Percentiles rank a stretch among this genome's conserved stretches.
These are phyloP conservation scores for Yamadazyma buinensis DNA, from an alignment of 1,139 yeast species.

Conservation along the genomic window DNA sequence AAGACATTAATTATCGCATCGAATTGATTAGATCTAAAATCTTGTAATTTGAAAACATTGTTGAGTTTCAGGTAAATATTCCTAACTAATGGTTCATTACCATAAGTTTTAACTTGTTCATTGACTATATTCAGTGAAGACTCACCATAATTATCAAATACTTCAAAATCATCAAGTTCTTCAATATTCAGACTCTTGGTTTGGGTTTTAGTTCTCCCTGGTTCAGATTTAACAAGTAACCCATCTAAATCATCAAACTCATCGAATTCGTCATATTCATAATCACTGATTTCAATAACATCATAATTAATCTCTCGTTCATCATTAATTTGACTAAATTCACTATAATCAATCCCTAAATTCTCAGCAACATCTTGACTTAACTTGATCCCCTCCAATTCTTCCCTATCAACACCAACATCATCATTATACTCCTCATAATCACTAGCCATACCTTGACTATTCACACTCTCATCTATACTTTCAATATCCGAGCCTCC, in stretches of 20 bases:
- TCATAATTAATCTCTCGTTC: slow-evolving; percentile 36
- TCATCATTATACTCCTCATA: slow-evolving; percentile 5
- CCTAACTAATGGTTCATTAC: slow-evolving; percentile 33
- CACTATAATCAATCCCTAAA: slow-evolving; percentile 23
- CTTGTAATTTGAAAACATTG: slow-evolving; percentile 56
- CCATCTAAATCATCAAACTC: not conserved
- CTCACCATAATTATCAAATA: slow-evolving; percentile 17
- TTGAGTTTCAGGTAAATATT: slow-evolving; percentile 63
- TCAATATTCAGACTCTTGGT: not conserved
- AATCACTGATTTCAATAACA: slow-evolving; percentile 31
- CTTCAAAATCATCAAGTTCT: slow-evolving; percentile 4
- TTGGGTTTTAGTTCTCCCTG: not conserved
- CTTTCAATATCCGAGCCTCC: slow-evolving; percentile 11
- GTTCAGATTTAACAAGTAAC: slow-evolving; percentile 5
- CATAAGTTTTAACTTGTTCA: slow-evolving; percentile 19
- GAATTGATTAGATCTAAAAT: slow-evolving; percentile 79
- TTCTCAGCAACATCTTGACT: slow-evolving; percentile 31
- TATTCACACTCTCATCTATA: not conserved
- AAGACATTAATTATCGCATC: slow-evolving; percentile 85
- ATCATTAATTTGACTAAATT: slow-evolving; percentile 35
- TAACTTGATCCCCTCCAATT: slow-evolving; percentile 23
- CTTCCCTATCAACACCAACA: slow-evolving; percentile 16
- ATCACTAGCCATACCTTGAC: not conserved
- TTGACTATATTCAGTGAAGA: slow-evolving; percentile 14
- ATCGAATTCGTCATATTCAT: slow-evolving; percentile 23